Base-by-base conservation (phyloP, 495 filamentous ascomycete species). In the Bryoglossum gracile region DNA sequence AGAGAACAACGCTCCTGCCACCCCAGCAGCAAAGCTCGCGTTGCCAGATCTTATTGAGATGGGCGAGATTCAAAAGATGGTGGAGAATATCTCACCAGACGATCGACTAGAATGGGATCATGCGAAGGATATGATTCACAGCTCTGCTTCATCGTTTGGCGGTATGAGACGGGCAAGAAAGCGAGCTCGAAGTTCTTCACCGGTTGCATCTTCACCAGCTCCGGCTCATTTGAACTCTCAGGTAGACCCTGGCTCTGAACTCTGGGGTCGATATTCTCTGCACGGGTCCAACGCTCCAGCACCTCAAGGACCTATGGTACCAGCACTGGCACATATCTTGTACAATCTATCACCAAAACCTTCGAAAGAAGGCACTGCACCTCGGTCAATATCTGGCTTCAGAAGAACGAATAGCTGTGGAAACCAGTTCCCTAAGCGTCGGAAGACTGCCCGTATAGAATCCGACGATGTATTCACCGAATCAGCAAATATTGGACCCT, bases 11-110 rank as follows among this genome's bases (percentile, higher is more conserved):
- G 71, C 74, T 50, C 75, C 84, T 3, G 80, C 78, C 34, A 94
- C 91, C 2, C 91, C 91, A 0, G 78, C 80, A 14, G 78, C 80
- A 23, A 75, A 84, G 35, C 69, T 94, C 26, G 78, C 86, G 36
- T 76, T 95, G 54, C 80, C 82, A 24, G 88, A 94, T 51, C 69
- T 97, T 17, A 83, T 96, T 50, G 81, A 83, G 34, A 81, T 82
- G 58, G 70, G 75, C 30, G 86, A 89, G 41, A 58, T 61, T 61
- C 70, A 42, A 66, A 66, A 34, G 58, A 59, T 37, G 60, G 62
- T 22, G 61, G 65, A 40, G 61, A 61, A 43, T 55, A 64, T 45
- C 68, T 84, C 84, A 6, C 82, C 84, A 0, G 81, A 86, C 48
- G 86, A 90, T 46, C 77, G 82, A 53, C 71, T 89, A 19, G 70